These are phyloP conservation scores for Debaryomycetaceae sp. DNA, from an alignment of 1,139 yeast genomes.

Conservation along the genomic window DNA sequence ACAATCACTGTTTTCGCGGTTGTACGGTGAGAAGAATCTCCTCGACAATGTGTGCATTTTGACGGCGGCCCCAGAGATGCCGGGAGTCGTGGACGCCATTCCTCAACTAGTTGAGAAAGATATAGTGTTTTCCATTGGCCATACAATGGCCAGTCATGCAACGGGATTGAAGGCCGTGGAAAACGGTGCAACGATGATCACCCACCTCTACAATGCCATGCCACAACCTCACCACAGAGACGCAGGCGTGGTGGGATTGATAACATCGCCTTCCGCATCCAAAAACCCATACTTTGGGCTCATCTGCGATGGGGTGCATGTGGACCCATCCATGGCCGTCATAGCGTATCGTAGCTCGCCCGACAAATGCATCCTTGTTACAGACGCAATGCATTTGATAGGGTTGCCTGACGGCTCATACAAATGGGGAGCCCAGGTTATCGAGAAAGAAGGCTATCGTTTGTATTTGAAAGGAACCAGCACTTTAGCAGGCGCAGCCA, in stretches of 20 bases:
- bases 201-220: conserved; percentile 68
- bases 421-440: conserved; percentile 47
- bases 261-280: conserved; percentile 37
- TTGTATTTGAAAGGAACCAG: conserved; percentile 53
- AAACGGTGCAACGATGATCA: conserved; percentile 57
- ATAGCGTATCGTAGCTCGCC: conserved; percentile 55
- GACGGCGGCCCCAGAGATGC: conserved; percentile 63
- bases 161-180: conserved; percentile 50
- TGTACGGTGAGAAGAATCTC: conserved; percentile 45
- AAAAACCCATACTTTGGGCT: conserved; percentile 53
- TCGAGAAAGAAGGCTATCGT: conserved; percentile 49
- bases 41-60: conserved; percentile 46
- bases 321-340: conserved; percentile 55
- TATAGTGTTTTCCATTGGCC: conserved; percentile 55
- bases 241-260: conserved; percentile 57
- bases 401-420: conserved; percentile 52
- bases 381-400: conserved; percentile 60
- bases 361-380: conserved; percentile 54
- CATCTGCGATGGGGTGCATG: conserved; percentile 63
- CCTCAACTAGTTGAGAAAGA: conserved; percentile 34
- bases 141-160: conserved; percentile 49
- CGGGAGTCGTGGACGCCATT: conserved; percentile 51
- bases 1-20: conserved; percentile 31
- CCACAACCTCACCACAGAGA: conserved; percentile 65
- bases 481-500: conserved; percentile 64